These are phyloP conservation scores for Pisolithus thermaeus DNA, from an alignment of 1,284 basidiomycete genomes.

Conservation along the genomic window DNA sequence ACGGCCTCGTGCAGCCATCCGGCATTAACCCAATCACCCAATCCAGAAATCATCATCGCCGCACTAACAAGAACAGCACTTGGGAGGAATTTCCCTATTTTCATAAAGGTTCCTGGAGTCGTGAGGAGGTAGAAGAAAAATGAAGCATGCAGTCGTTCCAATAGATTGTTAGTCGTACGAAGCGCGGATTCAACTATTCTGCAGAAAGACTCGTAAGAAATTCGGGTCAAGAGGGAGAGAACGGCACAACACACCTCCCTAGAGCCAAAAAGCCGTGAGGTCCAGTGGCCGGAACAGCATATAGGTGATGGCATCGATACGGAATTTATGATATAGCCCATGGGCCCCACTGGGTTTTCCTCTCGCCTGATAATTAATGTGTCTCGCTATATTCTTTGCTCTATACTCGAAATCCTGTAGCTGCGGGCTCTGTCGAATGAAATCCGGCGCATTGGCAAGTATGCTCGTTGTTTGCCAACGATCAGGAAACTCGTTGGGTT, in stretches of 20 bases:
- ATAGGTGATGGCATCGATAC: constrained; percentile 95
- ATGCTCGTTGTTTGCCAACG: constrained; percentile 27
- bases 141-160: constrained; percentile 91
- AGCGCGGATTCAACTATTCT: constrained; percentile 83
- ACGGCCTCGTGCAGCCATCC: constrained; percentile 40
- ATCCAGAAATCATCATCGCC: constrained; percentile 76
- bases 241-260: constrained; percentile 55
- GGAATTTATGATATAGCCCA: constrained; percentile 77
- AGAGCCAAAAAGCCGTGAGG: constrained; percentile 95
- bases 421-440: constrained; percentile 36
- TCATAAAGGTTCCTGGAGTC: constrained; percentile 71
- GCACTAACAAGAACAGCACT: constrained; percentile 78
- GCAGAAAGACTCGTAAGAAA: constrained; percentile 1
- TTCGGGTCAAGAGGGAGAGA: not conserved
- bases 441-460: constrained; percentile 43
- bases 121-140: constrained; percentile 93
- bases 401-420: constrained; percentile 51
- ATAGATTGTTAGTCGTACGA: constrained; percentile 85
- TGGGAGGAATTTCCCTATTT: constrained; percentile 86
- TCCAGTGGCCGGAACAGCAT: constrained; percentile 80
- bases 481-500: constrained; percentile 39
- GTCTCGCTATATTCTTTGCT: constrained; percentile 58
- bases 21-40: constrained; percentile 65
- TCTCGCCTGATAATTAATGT: constrained; percentile 63
- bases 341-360: constrained; percentile 74